Evolutionary conservation across 345 rosid genomes (phyloP).

Genomic region (sweet orange (Citrus sinensis)): DNA sequence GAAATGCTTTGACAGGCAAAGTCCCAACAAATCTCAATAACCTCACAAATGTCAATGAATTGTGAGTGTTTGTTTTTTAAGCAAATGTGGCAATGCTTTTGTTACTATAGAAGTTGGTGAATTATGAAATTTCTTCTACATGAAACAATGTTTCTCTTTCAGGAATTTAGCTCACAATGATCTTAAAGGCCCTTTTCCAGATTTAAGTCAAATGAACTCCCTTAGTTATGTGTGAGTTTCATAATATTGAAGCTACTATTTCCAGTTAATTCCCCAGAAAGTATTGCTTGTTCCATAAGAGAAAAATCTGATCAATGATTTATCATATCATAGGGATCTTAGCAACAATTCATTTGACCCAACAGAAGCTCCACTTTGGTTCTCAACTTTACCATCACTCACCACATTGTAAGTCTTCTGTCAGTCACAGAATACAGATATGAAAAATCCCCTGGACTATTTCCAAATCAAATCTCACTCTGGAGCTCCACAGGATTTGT

Average conservation of each 20-base stretch:
- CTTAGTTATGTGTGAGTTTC: slow-evolving; percentile 73
- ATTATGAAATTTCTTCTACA: background rate
- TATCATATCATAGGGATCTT: slow-evolving; percentile 59
- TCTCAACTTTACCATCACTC: slow-evolving; percentile 77
- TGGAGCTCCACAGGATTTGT: slow-evolving; percentile 42
- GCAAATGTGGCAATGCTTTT: background rate
- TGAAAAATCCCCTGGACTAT: background rate
- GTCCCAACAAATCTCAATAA: slow-evolving; percentile 70
- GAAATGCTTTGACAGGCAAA: slow-evolving; percentile 62
- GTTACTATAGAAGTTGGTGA: background rate
- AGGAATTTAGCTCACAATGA: slow-evolving; percentile 86
- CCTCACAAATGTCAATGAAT: slow-evolving; percentile 63
- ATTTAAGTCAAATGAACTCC: slow-evolving; percentile 59
- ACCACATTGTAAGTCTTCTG: slow-evolving; percentile 66
- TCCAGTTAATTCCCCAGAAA: background rate
- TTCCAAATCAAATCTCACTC: slow-evolving; percentile 4
- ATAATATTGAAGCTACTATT: background rate
- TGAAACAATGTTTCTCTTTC: slow-evolving; percentile 12
- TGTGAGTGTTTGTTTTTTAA: slow-evolving; percentile 46
- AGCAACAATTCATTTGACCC: slow-evolving; percentile 78
- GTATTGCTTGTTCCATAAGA: background rate
- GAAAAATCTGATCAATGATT: background rate
- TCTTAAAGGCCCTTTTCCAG: slow-evolving; percentile 73
- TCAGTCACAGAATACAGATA: background rate
- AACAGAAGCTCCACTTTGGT: slow-evolving; percentile 76